These are phyloP conservation scores for Gilbertella persicaria DNA, from an alignment of 371 early-diverging fungal genomes.

Conservation along the genomic window DNA sequence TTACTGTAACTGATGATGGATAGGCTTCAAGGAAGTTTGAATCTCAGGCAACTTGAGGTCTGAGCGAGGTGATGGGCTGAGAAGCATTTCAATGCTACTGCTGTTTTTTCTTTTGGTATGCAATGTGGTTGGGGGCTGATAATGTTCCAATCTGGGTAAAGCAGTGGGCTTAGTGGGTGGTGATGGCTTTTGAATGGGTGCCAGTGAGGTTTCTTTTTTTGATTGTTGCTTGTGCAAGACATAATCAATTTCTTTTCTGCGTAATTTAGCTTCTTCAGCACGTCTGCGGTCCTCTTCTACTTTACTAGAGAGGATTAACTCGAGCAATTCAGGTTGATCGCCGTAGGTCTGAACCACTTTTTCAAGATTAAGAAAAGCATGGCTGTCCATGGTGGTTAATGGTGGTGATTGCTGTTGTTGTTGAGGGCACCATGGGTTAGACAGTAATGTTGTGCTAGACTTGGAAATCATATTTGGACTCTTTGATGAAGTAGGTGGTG, in stretches of 20 bases:
- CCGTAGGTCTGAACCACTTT: conserved; percentile 45
- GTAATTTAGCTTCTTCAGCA: conserved; percentile 57
- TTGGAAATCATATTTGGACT: background rate
- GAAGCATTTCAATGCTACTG: conserved; percentile 19
- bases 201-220: conserved; percentile 3
- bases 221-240: conserved; percentile 19
- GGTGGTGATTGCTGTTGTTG: background rate
- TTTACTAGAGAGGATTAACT: conserved; percentile 53
- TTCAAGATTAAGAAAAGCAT: conserved; percentile 36
- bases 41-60: conserved; percentile 15
- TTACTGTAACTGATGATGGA: background rate
- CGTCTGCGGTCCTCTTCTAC: conserved; percentile 57
- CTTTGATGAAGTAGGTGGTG: conserved; percentile 17
- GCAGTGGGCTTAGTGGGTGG: background rate
- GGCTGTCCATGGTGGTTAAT: background rate
- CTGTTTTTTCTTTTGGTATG: conserved; percentile 15
- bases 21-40: background rate
- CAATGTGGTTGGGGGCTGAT: background rate
- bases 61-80: conserved; percentile 8
- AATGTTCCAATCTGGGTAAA: background rate
- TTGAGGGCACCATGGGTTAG: conserved; percentile 6
- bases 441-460: conserved; percentile 2
- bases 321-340: conserved; percentile 51
- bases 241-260: conserved; percentile 49
- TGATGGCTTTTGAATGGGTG: conserved; percentile 1